Evolutionary conservation across 2,329 filamentous ascomycete species (phyloP).

Genomic region (Ascochyta pisi): DNA sequence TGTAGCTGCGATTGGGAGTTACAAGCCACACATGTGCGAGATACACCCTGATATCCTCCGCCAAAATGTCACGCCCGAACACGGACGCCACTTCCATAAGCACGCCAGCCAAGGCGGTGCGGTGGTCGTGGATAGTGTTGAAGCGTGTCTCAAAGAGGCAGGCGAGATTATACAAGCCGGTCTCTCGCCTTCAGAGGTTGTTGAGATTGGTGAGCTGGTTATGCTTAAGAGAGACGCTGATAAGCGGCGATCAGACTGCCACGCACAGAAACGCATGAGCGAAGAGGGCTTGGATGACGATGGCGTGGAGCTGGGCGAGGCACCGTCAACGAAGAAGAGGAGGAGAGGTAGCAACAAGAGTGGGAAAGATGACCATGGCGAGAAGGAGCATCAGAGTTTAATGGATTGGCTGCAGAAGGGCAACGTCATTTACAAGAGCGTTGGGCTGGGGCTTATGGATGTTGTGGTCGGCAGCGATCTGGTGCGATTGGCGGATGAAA

Average conservation of each 20-base stretch:
- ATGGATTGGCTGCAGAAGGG: slow-evolving; percentile 67
- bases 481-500: slow-evolving; percentile 62
- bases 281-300: slow-evolving; percentile 66
- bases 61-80: slow-evolving; percentile 64
- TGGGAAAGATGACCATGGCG: slow-evolving; percentile 28
- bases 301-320: slow-evolving; percentile 71
- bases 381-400: slow-evolving; percentile 52
- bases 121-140: slow-evolving; percentile 71
- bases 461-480: slow-evolving; percentile 67
- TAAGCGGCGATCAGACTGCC: slow-evolving; percentile 37
- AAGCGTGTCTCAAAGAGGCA: slow-evolving; percentile 80
- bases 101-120: slow-evolving; percentile 65
- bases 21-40: slow-evolving; percentile 79
- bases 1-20: slow-evolving; percentile 75
- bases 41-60: slow-evolving; percentile 77
- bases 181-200: slow-evolving; percentile 74
- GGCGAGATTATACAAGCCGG: slow-evolving; percentile 85
- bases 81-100: slow-evolving; percentile 70
- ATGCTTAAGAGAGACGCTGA: slow-evolving; percentile 66
- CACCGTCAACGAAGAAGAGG: slow-evolving; percentile 77
- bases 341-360: slow-evolving; percentile 29
- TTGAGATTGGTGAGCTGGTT: slow-evolving; percentile 84
- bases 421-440: slow-evolving; percentile 73
- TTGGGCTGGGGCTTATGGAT: slow-evolving; percentile 73
- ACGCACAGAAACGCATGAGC: slow-evolving; percentile 44